Base-by-base conservation (phyloP, 164 flowering plant genomes). In the Nelumbo lutea region DNA sequence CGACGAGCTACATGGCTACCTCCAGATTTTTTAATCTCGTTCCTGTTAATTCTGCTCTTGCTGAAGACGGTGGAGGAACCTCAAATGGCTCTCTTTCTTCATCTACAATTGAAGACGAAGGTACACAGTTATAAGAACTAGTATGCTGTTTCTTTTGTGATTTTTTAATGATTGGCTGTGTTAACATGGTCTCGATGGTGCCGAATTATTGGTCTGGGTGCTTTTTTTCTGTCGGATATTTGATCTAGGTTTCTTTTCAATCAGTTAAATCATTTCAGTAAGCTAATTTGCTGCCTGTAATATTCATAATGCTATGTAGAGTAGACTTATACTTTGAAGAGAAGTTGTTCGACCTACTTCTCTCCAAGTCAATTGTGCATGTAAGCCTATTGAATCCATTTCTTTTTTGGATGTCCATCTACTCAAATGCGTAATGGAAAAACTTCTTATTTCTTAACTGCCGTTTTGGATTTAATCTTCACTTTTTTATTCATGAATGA, bases 1-100 rank as follows among this genome's bases (percentile, higher is more conserved):
- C 48, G 69, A 67, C 58, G 43, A 68, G 40, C 66, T 50, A 52
- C 68, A 79, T 67, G 76, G 14, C 73, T 51, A 11, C 68, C 10
- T 75, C 79, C 60, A 75, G 84, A 70, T 67, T 86, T 39, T 77
- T 65, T 52, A 76, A 62, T 67, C 85, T 77, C 14, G 84, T 73
- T 5, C 83, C 87, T 62, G 42, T 77, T 58, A 45, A 59, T 68
- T 76, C 86, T 38, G 66, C 61, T 48, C 72, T 55, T 11, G 71
- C 80, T 57, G 92, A 87, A 72, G 66, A 82, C 65, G 84, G 68
- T 73, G 81, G 77, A 6, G 71, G 66, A 6, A 70, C 70, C 72
- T 42, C 74, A 43, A 80, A 80, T 69, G 84, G 82, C 61, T 74
- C 89, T 50, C 70, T 53, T 73, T 71, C 80, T 60, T 61, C 79